Conservation (phyloP, 1,139 yeast genomes). For the Zygosaccharomyces pseudobailii region DNA sequence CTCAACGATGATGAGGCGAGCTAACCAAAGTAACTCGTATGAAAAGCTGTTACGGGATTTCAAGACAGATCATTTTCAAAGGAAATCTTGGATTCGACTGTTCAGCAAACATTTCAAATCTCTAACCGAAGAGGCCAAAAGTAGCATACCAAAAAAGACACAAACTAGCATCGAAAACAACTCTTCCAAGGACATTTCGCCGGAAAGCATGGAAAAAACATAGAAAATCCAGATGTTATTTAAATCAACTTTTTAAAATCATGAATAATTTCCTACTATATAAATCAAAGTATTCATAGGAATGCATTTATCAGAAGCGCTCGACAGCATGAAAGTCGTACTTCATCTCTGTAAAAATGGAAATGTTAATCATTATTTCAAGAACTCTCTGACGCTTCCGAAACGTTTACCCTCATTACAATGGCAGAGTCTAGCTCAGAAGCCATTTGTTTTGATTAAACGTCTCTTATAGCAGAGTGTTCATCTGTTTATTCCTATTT, state of each 20-base stretch:
- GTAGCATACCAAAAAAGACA: constrained; percentile 17
- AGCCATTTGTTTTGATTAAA: no score
- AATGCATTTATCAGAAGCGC: not conserved
- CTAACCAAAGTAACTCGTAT: constrained; percentile 18
- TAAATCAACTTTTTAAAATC: not conserved
- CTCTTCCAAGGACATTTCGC: not conserved
- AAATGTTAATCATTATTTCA: no score
- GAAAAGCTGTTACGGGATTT: constrained; percentile 23
- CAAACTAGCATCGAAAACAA: not conserved
- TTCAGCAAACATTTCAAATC: constrained; percentile 50
- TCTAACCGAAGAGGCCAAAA: constrained; percentile 49
- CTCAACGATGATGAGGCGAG: constrained; percentile 23
- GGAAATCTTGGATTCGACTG: constrained; percentile 47
- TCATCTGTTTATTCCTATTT: not conserved
- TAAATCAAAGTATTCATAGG: no score
- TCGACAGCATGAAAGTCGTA: no score
- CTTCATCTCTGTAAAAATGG: no score
- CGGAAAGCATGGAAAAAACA: not conserved
- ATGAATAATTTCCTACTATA: no score
- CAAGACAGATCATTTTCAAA: constrained; percentile 37
- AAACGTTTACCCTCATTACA: no score
- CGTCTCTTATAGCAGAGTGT: no score
- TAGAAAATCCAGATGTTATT: not conserved
- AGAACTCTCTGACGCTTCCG: no score
- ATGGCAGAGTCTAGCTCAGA: no score